Evolutionary conservation across 2,329 filamentous ascomycete species (phyloP).

Genomic region (Monosporascus sp.): DNA sequence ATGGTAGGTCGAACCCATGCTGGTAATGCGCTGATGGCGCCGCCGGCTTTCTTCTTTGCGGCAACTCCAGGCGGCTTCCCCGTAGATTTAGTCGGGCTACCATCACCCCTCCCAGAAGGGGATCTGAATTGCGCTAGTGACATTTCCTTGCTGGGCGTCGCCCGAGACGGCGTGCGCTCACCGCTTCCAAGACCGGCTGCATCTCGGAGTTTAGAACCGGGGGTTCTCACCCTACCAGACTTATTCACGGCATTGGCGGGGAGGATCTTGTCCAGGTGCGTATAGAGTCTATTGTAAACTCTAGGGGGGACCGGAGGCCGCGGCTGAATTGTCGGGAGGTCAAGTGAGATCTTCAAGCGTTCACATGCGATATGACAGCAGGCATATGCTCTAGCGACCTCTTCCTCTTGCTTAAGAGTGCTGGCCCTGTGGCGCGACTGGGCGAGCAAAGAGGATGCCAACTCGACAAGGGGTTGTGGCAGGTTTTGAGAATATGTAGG

Average conservation of each 20-base stretch:
- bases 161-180: constrained; percentile 34
- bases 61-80: constrained; percentile 21
- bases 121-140: constrained; percentile 39
- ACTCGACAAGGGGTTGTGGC: constrained; percentile 63
- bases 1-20: constrained; percentile 67
- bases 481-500: constrained; percentile 66
- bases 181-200: constrained; percentile 26
- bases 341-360: constrained; percentile 67
- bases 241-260: constrained; percentile 28
- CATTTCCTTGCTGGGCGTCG: constrained; percentile 42
- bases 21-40: constrained; percentile 36
- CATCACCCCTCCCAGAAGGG: constrained; percentile 31
- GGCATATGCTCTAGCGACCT: constrained; percentile 77
- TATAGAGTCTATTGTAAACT: constrained; percentile 79
- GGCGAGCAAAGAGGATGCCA: constrained; percentile 68
- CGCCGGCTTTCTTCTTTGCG: constrained; percentile 26
- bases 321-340: constrained; percentile 71
- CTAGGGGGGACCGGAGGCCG: constrained; percentile 73
- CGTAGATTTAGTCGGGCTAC: constrained; percentile 40
- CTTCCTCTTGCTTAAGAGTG: constrained; percentile 77
- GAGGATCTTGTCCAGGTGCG: constrained; percentile 71
- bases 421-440: constrained; percentile 75
- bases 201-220: constrained; percentile 31
- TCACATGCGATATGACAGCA: constrained; percentile 90
- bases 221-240: constrained; percentile 23